Evolutionary conservation across 257 asterid species (phyloP).

Genomic region (Scutellaria baicalensis): DNA sequence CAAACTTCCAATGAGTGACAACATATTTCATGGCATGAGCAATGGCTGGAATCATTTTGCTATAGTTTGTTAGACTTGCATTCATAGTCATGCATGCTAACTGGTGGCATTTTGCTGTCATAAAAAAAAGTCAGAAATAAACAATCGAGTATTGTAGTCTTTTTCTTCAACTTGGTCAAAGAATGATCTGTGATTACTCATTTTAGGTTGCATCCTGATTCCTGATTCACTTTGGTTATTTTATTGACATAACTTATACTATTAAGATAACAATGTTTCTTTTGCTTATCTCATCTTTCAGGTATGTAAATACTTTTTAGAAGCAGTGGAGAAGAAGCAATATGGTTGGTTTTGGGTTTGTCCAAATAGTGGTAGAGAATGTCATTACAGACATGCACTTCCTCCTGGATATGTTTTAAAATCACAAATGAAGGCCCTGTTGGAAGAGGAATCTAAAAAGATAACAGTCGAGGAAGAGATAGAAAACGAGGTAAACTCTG

Average conservation of each 20-base stretch:
- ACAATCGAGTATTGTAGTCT: not conserved
- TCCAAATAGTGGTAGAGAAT: conserved; percentile 87
- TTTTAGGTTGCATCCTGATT: not conserved
- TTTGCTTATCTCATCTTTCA: conserved; percentile 15
- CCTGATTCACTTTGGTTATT: not conserved
- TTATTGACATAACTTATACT: not conserved
- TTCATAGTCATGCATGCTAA: not conserved
- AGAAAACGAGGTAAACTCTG: conserved; percentile 68
- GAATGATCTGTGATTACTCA: not conserved
- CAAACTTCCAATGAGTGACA: no score
- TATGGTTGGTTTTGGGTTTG: conserved; percentile 98
- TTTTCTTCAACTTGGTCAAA: not conserved
- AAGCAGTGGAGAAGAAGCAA: conserved; percentile 98
- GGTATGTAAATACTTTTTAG: conserved; percentile 89
- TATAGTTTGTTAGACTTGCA: not conserved
- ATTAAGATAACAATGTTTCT: not conserved
- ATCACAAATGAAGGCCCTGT: conserved; percentile 95
- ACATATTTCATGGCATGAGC: no score
- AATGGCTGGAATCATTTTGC: no score
- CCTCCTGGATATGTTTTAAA: conserved; percentile 92
- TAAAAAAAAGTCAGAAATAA: not conserved
- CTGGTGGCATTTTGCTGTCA: no score
- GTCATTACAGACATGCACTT: conserved; percentile 92
- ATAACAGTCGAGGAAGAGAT: conserved; percentile 88
- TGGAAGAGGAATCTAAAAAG: conserved; percentile 79